Evolutionary conservation across 345 rosid genomes (phyloP).

Genomic region (Linum tenue): DNA sequence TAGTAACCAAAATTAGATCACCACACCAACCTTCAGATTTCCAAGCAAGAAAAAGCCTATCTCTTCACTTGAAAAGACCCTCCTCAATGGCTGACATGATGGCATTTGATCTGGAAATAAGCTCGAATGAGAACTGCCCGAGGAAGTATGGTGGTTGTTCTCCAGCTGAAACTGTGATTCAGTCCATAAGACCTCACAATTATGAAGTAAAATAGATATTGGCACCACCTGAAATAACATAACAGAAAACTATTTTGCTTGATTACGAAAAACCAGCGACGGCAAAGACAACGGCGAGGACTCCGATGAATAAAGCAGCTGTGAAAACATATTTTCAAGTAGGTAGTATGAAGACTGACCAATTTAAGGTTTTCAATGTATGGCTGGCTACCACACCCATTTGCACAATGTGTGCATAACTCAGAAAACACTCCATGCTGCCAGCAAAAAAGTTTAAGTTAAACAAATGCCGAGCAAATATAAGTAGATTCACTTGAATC

Average conservation of each 20-base stretch:
- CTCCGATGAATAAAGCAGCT: conserved; percentile 6
- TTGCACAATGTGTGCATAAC: conserved; percentile 45
- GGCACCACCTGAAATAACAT: conserved; percentile 50
- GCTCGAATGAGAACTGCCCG: conserved; percentile 13
- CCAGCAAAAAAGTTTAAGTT: conserved; percentile 4
- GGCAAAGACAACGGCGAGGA: background rate
- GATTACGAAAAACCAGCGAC: background rate
- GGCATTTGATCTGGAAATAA: conserved; percentile 20
- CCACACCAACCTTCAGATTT: conserved; percentile 51
- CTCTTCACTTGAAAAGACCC: conserved; percentile 43
- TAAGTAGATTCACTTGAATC: background rate
- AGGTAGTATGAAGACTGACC: conserved; percentile 32
- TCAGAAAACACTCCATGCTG: conserved; percentile 69
- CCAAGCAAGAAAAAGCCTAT: conserved; percentile 57
- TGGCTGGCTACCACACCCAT: conserved; percentile 44
- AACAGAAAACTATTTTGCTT: background rate
- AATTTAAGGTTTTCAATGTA: conserved; percentile 40
- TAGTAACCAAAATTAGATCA: background rate
- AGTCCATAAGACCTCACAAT: conserved; percentile 44
- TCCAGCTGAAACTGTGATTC: conserved; percentile 22
- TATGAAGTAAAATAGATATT: conserved; percentile 47
- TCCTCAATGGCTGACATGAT: conserved; percentile 31
- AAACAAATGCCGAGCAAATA: background rate
- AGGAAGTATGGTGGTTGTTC: conserved; percentile 10
- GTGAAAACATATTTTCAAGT: background rate